A percentile compares a stretch with the other conserved stretches of the same genome.
Conservation (phyloP, 257 asterid species). For the Handroanthus guayacan region DNA sequence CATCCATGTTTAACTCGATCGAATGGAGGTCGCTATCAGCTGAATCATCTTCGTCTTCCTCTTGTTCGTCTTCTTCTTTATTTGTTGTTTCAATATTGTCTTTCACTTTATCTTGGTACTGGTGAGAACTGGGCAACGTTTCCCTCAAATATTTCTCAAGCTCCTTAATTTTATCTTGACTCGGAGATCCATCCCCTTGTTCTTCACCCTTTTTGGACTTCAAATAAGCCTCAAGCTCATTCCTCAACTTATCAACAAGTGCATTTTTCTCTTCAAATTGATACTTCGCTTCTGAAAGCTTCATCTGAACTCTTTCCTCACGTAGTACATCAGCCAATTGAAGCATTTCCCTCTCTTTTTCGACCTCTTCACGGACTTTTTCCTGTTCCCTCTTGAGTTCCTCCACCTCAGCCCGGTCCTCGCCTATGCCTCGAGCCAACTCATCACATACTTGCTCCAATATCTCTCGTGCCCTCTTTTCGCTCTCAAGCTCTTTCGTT, state of each 20-base stretch:
- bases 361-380: conserved; percentile 77
- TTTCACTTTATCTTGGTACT: conserved; percentile 45
- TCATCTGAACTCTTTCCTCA: conserved; percentile 99
- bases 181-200: conserved; percentile 61
- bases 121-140: conserved; percentile 62
- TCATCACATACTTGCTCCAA: conserved; percentile 93
- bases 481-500: conserved; percentile 69
- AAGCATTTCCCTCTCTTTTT: conserved; percentile 96
- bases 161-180: conserved; percentile 74
- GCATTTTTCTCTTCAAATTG: conserved; percentile 94
- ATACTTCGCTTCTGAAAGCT: conserved; percentile 89
- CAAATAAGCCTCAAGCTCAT: conserved; percentile 77
- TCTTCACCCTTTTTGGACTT: conserved; percentile 62
- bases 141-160: conserved; percentile 80
- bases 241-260: conserved; percentile 67
- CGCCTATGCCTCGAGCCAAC: conserved; percentile 82
- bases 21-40: conserved; percentile 71
- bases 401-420: conserved; percentile 86
- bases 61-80: conserved; percentile 32
- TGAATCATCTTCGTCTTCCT: conserved; percentile 40
- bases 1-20: conserved; percentile 66
- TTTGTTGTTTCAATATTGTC: conserved; percentile 30
- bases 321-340: conserved; percentile 86
- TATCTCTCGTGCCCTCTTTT: conserved; percentile 76
- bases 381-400: conserved; percentile 71